phyloP scores from a whole-genome alignment of 495 filamentous ascomycete species.

The Cercophora sp. region DNA sequence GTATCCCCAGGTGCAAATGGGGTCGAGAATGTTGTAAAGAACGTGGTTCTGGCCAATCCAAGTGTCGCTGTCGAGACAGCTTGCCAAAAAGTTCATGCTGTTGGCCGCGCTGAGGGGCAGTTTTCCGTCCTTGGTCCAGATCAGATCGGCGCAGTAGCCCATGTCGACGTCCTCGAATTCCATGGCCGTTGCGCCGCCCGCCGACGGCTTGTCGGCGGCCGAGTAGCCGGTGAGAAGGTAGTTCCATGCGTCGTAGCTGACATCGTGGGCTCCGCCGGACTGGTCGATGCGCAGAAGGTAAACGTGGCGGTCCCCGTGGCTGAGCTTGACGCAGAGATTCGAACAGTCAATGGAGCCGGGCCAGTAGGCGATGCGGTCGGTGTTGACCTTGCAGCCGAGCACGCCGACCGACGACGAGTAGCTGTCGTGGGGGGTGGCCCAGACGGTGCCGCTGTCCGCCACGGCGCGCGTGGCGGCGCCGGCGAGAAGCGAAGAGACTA shows the following conservation, averaged over 20 bases:
- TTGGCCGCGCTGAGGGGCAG: slow-evolving; percentile 47
- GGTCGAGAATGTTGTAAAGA: slow-evolving; percentile 44
- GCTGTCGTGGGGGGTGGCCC: slow-evolving; percentile 48
- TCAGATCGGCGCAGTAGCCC: slow-evolving; percentile 34
- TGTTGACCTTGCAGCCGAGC: slow-evolving; percentile 47
- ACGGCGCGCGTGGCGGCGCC: slow-evolving; percentile 21
- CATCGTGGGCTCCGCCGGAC: slow-evolving; percentile 44
- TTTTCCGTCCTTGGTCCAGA: slow-evolving; percentile 39
- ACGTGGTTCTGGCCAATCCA: slow-evolving; percentile 42
- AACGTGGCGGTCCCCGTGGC: slow-evolving; percentile 38
- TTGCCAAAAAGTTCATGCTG: slow-evolving; percentile 47
- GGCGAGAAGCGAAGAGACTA: slow-evolving; percentile 9
- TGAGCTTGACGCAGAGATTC: slow-evolving; percentile 43
- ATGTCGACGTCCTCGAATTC: slow-evolving; percentile 35
- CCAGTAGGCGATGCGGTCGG: slow-evolving; percentile 48
- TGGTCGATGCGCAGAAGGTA: slow-evolving; percentile 46
- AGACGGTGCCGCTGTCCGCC: slow-evolving; percentile 36
- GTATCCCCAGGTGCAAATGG: slow-evolving; percentile 41
- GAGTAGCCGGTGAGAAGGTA: slow-evolving; percentile 42
- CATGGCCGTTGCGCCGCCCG: slow-evolving; percentile 43
- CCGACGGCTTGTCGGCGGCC: slow-evolving; percentile 40
- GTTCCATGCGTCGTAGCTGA: slow-evolving; percentile 51
- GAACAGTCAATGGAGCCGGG: slow-evolving; percentile 43
- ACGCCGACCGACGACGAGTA: slow-evolving; percentile 48
- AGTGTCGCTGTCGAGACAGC: slow-evolving; percentile 38